Conservation (phyloP, 2,329 filamentous ascomycete genomes). For the Alternaria incomplexa region DNA sequence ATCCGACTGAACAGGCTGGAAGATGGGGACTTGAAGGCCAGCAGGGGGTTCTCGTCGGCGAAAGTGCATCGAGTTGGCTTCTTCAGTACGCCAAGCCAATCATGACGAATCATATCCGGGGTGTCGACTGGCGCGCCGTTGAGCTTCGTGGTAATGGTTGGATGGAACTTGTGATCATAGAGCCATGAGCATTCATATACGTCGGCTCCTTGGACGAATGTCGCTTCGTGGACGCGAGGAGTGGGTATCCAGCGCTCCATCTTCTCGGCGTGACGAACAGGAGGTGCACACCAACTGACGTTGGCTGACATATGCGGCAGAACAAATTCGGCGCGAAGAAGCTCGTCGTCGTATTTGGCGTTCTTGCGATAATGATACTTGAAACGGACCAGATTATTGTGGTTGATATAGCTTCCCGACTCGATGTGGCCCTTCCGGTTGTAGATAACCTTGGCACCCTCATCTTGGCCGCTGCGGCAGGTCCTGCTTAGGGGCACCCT, state of each 20-base stretch:
- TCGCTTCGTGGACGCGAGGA: constrained; percentile 61
- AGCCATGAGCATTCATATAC: constrained; percentile 58
- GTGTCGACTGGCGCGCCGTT: constrained; percentile 60
- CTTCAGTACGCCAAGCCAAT: constrained; percentile 50
- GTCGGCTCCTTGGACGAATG: constrained; percentile 60
- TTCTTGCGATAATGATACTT: constrained; percentile 63
- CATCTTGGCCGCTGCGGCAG: constrained; percentile 55
- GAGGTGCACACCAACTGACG: constrained; percentile 62
- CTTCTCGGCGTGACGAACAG: constrained; percentile 57
- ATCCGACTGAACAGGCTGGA: constrained; percentile 42
- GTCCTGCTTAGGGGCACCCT: constrained; percentile 49
- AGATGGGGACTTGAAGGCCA: constrained; percentile 52
- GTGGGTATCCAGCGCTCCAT: constrained; percentile 63
- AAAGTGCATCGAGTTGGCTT: constrained; percentile 49
- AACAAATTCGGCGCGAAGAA: constrained; percentile 62
- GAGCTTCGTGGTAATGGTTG: constrained; percentile 49
- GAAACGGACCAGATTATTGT: constrained; percentile 60
- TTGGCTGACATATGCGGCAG: constrained; percentile 61
- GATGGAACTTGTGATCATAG: constrained; percentile 51
- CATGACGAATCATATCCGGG: constrained; percentile 61
- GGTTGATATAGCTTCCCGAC: constrained; percentile 60
- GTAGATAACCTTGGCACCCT: constrained; percentile 58
- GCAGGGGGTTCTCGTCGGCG: constrained; percentile 59
- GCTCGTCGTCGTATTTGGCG: constrained; percentile 60
- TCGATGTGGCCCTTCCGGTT: constrained; percentile 61